Evolutionary conservation across 768 basidiomycete species (phyloP), one percentile per base, ranked within the genome.

Genomic region (Trametes cingulata): DNA sequence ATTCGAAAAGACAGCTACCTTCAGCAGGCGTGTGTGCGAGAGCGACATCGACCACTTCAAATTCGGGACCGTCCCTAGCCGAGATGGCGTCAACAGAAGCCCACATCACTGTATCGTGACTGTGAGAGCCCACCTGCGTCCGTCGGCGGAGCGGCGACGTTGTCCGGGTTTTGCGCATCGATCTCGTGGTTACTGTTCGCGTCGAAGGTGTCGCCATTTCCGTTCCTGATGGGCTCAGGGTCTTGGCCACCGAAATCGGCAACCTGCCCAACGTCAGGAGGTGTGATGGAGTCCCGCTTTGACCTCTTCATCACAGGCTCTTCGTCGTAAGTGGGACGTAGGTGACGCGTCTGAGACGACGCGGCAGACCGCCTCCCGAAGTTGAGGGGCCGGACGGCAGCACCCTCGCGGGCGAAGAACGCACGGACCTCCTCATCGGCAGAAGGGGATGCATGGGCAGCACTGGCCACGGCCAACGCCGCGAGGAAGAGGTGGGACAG

Each of bases 11-110:
- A 19, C 12, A 37, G 56, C 22, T 43, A 65, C 67, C 46, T 68
- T 66, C 4, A 69, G 58, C 17, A 69, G 62, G 2, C 66, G 65
- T 29, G 68, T 69, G 50, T 69, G 68, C 48, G 67, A 67, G 39
- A 67, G 58, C 2, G 68, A 67, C 60, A 69, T 62, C 27, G 56
- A 60, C 68, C 68, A 69, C 58, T 69, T 69, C 49, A 69, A 47
- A 51, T 69, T 69, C 20, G 67, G 67, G 9, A 69, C 60, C 19
- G 58, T 60, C 29, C 68, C 68, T 69, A n/a, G 8, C n/a, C 49
- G 41, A 17, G 17, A 60, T 60, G 52, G 42, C 58, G 56, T 57
- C 56, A 57, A 57, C 39, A 48, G 45, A 46, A 52, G 42, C 42
- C 41, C 57, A 47, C 43, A 47, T 52, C 37, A 45, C 43, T 33